Percentiles rank a stretch among this genome's conserved stretches.
Conservation (phyloP, 306 rosid genomes). For the Dalbergia cochinchinensis region DNA sequence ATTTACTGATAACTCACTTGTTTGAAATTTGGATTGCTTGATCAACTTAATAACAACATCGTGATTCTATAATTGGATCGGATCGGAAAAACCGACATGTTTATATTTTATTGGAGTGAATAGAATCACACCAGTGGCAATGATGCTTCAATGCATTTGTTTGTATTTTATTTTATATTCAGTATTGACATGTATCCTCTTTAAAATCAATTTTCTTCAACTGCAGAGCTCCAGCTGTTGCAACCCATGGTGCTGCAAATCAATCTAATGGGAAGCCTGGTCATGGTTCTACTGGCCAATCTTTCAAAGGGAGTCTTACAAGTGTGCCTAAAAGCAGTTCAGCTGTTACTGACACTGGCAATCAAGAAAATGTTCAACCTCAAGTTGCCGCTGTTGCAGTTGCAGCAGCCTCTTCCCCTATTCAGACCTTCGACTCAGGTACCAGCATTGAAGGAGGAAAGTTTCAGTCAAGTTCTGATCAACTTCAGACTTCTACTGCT, state of each 20-base stretch:
- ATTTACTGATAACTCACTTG: neutral
- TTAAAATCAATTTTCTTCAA: constrained; percentile 17
- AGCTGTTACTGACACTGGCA: constrained; percentile 43
- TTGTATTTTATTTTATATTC: constrained; percentile 3
- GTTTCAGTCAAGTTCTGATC: constrained; percentile 49
- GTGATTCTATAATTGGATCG: neutral
- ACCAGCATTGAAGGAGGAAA: constrained; percentile 51
- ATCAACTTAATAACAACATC: constrained; percentile 21
- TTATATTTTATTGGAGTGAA: neutral
- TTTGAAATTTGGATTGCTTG: constrained; percentile 29
- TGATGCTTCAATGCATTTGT: neutral
- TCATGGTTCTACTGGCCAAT: constrained; percentile 49
- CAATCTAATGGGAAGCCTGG: constrained; percentile 62
- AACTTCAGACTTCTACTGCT: constrained; percentile 48
- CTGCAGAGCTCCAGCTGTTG: constrained; percentile 59
- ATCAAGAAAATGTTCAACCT: constrained; percentile 52
- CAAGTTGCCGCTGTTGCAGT: constrained; percentile 48
- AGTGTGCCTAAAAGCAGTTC: constrained; percentile 48
- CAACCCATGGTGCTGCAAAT: constrained; percentile 54
- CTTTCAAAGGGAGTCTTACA: constrained; percentile 40
- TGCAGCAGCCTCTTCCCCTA: constrained; percentile 52
- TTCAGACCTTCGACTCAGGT: constrained; percentile 42
- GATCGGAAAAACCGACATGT: neutral
- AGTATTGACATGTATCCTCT: constrained; percentile 13
- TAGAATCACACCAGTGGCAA: neutral